phyloP scores from a whole-genome alignment of 1,284 basidiomycete species.

The Hortiboletus rubellus region DNA sequence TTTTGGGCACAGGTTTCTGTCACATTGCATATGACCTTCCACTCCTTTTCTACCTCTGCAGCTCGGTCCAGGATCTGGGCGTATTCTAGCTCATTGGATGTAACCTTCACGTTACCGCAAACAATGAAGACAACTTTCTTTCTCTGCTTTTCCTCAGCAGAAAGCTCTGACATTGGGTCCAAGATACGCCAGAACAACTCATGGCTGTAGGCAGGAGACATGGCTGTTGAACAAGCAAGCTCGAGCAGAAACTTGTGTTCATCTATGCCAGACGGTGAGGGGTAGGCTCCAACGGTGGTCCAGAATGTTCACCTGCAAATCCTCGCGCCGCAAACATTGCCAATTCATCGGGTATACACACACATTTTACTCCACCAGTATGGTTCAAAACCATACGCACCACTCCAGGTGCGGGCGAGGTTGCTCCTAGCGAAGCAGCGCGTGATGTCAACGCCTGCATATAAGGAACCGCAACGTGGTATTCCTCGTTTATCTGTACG shows the following conservation, averaged over 20 bases:
- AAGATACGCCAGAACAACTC: constrained; percentile 47
- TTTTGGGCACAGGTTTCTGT: constrained; percentile 32
- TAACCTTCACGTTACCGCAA: constrained; percentile 52
- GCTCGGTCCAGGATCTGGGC: constrained; percentile 40
- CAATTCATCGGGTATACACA: constrained; percentile 65
- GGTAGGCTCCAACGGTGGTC: background rate
- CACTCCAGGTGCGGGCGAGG: constrained; percentile 56
- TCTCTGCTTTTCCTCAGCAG: constrained; percentile 23
- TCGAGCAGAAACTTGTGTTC: constrained; percentile 75
- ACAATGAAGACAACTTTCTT: constrained; percentile 28
- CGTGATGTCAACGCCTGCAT: constrained; percentile 57
- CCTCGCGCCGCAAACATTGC: constrained; percentile 56
- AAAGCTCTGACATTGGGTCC: constrained; percentile 46
- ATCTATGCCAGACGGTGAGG: constrained; percentile 42
- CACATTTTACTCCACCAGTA: constrained; percentile 52
- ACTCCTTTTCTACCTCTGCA: constrained; percentile 26
- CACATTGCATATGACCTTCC: constrained; percentile 45
- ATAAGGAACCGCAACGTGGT: constrained; percentile 54
- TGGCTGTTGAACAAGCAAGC: constrained; percentile 67
- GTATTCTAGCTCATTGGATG: constrained; percentile 55
- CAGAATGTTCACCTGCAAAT: constrained; percentile 52
- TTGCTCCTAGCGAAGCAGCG: constrained; percentile 71
- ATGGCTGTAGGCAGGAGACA: constrained; percentile 61
- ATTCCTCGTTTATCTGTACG: constrained; percentile 39
- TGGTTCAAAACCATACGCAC: constrained; percentile 64